Base-by-base conservation (phyloP, 2,329 filamentous ascomycete species). In the Monosporascus sp. region DNA sequence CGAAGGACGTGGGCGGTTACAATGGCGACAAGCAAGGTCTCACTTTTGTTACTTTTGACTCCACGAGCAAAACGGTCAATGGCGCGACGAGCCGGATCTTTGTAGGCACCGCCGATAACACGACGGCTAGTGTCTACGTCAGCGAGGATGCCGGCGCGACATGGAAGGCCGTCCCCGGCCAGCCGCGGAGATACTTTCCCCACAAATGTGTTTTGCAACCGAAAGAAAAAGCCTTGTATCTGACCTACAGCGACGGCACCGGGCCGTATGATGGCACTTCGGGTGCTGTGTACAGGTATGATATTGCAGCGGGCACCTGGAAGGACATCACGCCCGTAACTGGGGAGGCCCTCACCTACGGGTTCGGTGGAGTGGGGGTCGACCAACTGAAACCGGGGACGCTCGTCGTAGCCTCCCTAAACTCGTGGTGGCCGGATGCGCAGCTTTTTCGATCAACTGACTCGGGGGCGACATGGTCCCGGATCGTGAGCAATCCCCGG, bases 381-480 rank as follows among this genome's bases (percentile, higher is more conserved):
- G 81, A 84, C 48, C 68, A 77, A 56, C 72, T 78, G 58, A 77
- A 75, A 24, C 74, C 81, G 0, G 81, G 80, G 0, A 84, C 80
- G 0, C 62, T 84, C 17, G 75, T 85, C 46, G 80, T 82, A 0
- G 79, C 80, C 0, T 75, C 74, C 1, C 63, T 84, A 41, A 85
- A 84, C 66, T 78, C 74, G 17, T 84, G 81, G 81, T 84, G 74
- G 68, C 81, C 81, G 0, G 81, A 84, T 55, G 79, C 75, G 1
- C 75, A 80, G 51, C 69, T 84, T 37, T 84, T 77, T 68, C 70
- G 81, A 24, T 81, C 79, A 3, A 79, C 68, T 0, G 74, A 84
- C 63, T 80, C 78, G 0, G 81, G 76, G 20, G 68, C 73, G 15
- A 80, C 76, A 0, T 83, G 80, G 80, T 76, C 76, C 2, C 69